phyloP scores from a whole-genome alignment of 2,329 filamentous ascomycete species.

The Ceratocystis cacaofunesta region DNA sequence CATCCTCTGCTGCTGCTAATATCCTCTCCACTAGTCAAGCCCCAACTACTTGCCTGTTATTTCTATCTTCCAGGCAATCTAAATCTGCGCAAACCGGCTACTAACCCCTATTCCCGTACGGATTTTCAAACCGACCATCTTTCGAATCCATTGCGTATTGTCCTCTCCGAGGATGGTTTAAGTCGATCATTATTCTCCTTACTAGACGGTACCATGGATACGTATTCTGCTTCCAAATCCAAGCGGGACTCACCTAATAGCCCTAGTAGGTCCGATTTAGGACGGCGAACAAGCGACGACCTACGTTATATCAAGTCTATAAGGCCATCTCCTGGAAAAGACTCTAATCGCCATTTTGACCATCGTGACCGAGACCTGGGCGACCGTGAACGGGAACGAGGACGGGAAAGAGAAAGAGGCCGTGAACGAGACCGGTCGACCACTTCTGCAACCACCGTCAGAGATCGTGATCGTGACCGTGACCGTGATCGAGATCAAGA shows the following conservation, averaged over 20 bases:
- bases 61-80: background rate
- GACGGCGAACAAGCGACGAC: slow-evolving; percentile 8
- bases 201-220: slow-evolving; percentile 15
- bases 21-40: background rate
- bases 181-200: background rate
- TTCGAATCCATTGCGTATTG: background rate
- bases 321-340: slow-evolving; percentile 2
- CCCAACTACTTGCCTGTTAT: background rate
- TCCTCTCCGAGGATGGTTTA: slow-evolving; percentile 16
- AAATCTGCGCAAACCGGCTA: slow-evolving; percentile 2
- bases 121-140: background rate
- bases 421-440: background rate
- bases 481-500: slow-evolving; percentile 10
- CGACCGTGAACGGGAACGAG: slow-evolving; percentile 13
- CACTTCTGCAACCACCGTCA: background rate
- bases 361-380: slow-evolving; percentile 11
- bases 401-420: slow-evolving; percentile 1
- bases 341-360: background rate
- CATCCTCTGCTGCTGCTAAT: background rate
- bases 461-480: background rate
- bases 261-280: background rate
- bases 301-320: background rate
- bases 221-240: slow-evolving; percentile 12
- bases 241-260: slow-evolving; percentile 13
- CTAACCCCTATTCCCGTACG: background rate